Evolutionary conservation across 257 asterid species (phyloP).

Genomic region (Capsicum pubescens): DNA sequence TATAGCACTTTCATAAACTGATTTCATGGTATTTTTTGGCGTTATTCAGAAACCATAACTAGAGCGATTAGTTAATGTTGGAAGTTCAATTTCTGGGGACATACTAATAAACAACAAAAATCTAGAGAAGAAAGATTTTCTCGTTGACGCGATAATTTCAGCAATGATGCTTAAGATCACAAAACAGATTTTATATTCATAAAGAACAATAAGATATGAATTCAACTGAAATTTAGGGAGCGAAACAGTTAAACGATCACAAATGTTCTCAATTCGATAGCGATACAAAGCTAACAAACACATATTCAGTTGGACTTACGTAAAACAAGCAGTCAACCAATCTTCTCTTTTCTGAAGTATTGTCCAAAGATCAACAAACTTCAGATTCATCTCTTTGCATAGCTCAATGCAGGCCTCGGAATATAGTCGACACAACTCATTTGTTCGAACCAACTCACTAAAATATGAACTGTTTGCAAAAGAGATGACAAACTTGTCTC

Average conservation of each 20-base stretch:
- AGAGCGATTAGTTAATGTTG: background rate
- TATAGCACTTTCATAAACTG: background rate
- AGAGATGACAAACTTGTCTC: background rate
- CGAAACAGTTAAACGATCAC: no score
- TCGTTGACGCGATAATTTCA: background rate
- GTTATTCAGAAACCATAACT: background rate
- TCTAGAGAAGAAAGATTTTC: background rate
- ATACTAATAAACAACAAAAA: conserved; percentile 7
- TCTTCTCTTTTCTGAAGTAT: no score
- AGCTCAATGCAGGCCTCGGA: no score
- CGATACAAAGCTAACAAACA: no score
- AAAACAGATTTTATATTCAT: background rate
- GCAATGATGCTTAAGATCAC: background rate
- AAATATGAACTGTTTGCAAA: conserved; percentile 56
- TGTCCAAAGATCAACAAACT: no score
- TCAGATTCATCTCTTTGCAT: no score
- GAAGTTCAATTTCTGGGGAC: no score
- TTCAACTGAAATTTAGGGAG: no score
- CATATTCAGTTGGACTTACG: no score
- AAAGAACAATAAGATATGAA: background rate
- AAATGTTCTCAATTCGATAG: no score
- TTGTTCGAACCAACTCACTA: conserved; percentile 86
- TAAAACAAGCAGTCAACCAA: no score
- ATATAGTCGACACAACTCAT: conserved; percentile 45
- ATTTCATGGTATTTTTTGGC: background rate